phyloP scores from a whole-genome alignment of 163 green algal genomes.

The Scenedesmus sp. region DNA sequence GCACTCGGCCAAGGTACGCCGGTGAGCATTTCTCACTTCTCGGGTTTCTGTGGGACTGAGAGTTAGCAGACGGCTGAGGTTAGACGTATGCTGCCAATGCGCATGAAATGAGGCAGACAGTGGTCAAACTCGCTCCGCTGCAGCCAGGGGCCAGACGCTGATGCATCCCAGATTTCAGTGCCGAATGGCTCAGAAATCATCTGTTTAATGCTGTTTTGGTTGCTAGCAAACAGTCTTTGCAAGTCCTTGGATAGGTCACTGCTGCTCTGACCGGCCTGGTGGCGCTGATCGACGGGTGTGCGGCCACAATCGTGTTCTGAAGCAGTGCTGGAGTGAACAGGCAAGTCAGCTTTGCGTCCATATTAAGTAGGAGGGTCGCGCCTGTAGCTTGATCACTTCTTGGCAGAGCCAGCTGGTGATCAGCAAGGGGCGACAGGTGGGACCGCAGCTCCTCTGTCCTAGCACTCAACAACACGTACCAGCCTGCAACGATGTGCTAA shows the following conservation, averaged over 20 bases:
- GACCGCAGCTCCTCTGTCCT: background rate
- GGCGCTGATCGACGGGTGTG: constrained; percentile 8
- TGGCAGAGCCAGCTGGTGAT: constrained; percentile 16
- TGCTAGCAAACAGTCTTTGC: background rate
- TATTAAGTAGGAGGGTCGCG: background rate
- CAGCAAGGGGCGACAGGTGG: background rate
- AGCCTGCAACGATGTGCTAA: background rate
- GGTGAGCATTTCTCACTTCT: background rate
- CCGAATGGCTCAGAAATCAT: background rate
- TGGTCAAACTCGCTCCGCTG: background rate
- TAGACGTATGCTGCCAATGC: background rate
- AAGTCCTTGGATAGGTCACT: background rate
- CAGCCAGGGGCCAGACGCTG: background rate
- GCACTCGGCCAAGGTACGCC: constrained; percentile 8
- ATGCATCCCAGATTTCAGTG: background rate
- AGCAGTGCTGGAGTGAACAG: background rate
- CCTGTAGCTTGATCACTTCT: background rate
- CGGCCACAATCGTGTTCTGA: background rate
- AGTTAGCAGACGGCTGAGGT: background rate
- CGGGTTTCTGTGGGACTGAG: background rate
- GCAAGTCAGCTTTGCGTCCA: background rate
- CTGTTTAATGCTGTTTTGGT: background rate
- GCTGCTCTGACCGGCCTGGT: constrained; percentile 12
- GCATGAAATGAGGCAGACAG: background rate
- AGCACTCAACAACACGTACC: background rate